These are phyloP conservation scores for Parastagonospora avenae DNA, from an alignment of 2,329 filamentous ascomycete genomes.

Conservation along the genomic window DNA sequence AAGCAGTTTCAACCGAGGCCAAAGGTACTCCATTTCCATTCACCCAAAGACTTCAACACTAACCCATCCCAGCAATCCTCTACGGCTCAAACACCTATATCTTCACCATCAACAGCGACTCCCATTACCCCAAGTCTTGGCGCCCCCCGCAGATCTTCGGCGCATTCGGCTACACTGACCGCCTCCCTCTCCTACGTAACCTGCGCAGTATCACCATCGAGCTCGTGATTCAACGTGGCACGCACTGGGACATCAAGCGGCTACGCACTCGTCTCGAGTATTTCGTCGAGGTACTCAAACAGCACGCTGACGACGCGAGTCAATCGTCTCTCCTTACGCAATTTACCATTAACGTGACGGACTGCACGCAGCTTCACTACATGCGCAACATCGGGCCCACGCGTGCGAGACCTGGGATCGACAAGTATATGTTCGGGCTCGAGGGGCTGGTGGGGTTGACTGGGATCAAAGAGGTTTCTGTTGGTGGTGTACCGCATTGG, in stretches of 20 bases:
- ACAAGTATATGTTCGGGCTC: slow-evolving; percentile 22
- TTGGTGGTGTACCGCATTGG: slow-evolving; percentile 24
- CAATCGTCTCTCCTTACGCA: slow-evolving; percentile 20
- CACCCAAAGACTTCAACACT: not conserved
- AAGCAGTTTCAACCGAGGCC: slow-evolving; percentile 20
- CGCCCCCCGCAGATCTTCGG: slow-evolving; percentile 24
- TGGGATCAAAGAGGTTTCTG: slow-evolving; percentile 20
- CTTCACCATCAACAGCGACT: slow-evolving; percentile 14
- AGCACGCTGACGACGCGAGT: slow-evolving; percentile 21
- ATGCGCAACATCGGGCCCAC: not conserved
- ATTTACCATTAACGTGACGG: slow-evolving; percentile 7
- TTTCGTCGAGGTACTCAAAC: slow-evolving; percentile 25
- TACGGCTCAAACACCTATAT: slow-evolving; percentile 27
- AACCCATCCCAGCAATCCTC: slow-evolving; percentile 17
- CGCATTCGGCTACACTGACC: slow-evolving; percentile 8
- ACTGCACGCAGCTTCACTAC: not conserved
- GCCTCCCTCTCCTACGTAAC: slow-evolving; percentile 20
- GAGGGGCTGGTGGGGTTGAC: slow-evolving; percentile 21
- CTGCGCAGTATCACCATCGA: slow-evolving; percentile 21
- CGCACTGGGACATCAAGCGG: slow-evolving; percentile 18
- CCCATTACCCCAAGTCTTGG: slow-evolving; percentile 12
- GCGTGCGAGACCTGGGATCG: not conserved
- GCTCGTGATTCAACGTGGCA: not conserved
- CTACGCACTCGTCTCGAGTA: slow-evolving; percentile 23
- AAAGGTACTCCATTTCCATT: slow-evolving; percentile 6